Conservation (phyloP, 495 filamentous ascomycete species). For the Lepraria neglecta region DNA sequence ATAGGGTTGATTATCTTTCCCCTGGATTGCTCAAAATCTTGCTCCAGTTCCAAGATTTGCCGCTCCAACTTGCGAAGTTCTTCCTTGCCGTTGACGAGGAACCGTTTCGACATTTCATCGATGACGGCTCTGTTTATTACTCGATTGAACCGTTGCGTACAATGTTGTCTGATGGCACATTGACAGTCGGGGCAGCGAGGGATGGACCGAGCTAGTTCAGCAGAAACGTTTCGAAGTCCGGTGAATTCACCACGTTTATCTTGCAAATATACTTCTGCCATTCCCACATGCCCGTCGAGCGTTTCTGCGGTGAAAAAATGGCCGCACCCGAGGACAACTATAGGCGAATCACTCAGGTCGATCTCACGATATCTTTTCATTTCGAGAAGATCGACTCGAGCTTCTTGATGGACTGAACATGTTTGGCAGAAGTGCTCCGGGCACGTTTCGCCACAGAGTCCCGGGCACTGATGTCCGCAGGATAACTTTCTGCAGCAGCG, state of each 20-base stretch:
- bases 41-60: conserved; percentile 31
- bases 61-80: conserved; percentile 43
- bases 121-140: conserved; percentile 56
- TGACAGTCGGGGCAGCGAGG: conserved; percentile 58
- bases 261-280: conserved; percentile 49
- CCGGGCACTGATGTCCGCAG: conserved; percentile 61
- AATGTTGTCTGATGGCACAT: conserved; percentile 52
- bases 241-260: conserved; percentile 23
- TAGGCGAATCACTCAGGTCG: conserved; percentile 8
- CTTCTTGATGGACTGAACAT: conserved; percentile 31
- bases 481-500: conserved; percentile 47
- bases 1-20: conserved; percentile 16
- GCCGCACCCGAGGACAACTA: conserved; percentile 48
- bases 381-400: conserved; percentile 15
- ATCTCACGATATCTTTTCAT: conserved; percentile 11
- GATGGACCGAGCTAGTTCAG: conserved; percentile 45
- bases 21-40: conserved; percentile 23
- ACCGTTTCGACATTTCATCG: conserved; percentile 61
- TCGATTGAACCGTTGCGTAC: conserved; percentile 54
- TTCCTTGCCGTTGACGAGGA: conserved; percentile 46
- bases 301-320: conserved; percentile 56
- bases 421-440: conserved; percentile 49
- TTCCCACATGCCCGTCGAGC: conserved; percentile 59
- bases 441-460: conserved; percentile 56
- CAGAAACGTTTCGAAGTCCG: conserved; percentile 22